phyloP scores from a whole-genome alignment of 495 filamentous ascomycete species.

The Staphylotrichum tortipilum region DNA sequence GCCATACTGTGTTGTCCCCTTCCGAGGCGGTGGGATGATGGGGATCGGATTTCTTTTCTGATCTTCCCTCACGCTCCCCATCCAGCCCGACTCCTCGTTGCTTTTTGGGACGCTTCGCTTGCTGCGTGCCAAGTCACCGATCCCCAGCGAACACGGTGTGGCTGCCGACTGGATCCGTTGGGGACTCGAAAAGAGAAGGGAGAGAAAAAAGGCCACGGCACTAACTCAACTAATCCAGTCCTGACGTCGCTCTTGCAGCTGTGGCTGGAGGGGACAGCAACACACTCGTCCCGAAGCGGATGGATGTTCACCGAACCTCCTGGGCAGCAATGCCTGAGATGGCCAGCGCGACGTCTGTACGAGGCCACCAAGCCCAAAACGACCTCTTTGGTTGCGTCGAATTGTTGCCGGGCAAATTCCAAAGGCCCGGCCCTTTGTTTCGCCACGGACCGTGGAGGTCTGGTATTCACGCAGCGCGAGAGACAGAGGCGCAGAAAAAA shows the following conservation, averaged over 20 bases:
- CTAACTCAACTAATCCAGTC: background rate
- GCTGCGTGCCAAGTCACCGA: constrained; percentile 21
- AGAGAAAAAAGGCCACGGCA: constrained; percentile 18
- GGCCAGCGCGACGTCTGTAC: too few relatives aligned
- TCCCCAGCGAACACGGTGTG: constrained; percentile 8
- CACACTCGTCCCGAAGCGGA: too few relatives aligned
- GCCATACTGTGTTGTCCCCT: too few relatives aligned
- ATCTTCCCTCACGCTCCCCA: constrained; percentile 6
- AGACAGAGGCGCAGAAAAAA: too few relatives aligned
- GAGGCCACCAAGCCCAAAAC: too few relatives aligned
- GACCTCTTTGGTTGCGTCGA: too few relatives aligned
- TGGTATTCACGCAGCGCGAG: too few relatives aligned
- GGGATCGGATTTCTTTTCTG: constrained; percentile 12
- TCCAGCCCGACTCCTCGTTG: too few relatives aligned
- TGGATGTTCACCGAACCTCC: background rate
- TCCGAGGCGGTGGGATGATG: constrained; percentile 12
- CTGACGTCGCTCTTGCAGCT: background rate
- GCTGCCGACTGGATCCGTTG: constrained; percentile 19
- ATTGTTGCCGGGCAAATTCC: too few relatives aligned
- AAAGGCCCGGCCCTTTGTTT: too few relatives aligned
- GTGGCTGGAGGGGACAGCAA: constrained; percentile 9
- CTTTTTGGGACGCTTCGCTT: constrained; percentile 7
- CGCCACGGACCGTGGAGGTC: too few relatives aligned
- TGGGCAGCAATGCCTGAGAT: background rate
- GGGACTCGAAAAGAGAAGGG: too few relatives aligned